Evolutionary conservation across 202 grass and related monocot species (phyloP).

Genomic region (Eragrostis tef): DNA sequence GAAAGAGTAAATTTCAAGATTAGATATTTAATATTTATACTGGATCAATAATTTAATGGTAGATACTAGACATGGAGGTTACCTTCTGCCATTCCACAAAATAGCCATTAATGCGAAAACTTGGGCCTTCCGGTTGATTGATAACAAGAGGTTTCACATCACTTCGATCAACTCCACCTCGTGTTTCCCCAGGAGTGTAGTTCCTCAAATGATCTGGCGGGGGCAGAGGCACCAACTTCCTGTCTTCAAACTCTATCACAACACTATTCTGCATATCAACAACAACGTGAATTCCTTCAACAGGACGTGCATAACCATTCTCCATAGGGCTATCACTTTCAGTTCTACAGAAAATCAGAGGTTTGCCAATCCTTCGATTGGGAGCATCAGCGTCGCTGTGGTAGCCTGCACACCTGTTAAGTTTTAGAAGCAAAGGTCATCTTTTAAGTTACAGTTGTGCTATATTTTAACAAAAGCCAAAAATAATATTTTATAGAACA

Average conservation of each 20-base stretch:
- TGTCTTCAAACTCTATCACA: constrained; percentile 94
- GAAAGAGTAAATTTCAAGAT: constrained; percentile 13
- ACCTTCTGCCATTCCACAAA: constrained; percentile 99
- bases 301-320: constrained; percentile 98
- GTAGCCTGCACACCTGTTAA: constrained; percentile 85
- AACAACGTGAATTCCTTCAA: constrained; percentile 88
- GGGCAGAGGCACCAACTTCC: constrained; percentile 86
- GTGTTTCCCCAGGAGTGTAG: constrained; percentile 94
- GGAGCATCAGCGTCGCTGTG: constrained; percentile 82
- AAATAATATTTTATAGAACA: not conserved
- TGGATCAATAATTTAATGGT: no score
- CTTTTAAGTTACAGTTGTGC: no score
- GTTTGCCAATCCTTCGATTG: constrained; percentile 83
- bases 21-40: constrained; percentile 15
- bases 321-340: constrained; percentile 99
- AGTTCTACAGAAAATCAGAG: constrained; percentile 98
- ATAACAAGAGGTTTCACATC: constrained; percentile 91
- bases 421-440: constrained; percentile 19
- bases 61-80: not conserved
- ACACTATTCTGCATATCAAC: constrained; percentile 94
- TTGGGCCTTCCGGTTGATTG: constrained; percentile 92
- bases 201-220: constrained; percentile 93
- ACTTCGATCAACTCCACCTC: constrained; percentile 95
- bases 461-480: constrained; percentile 30
- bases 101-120: constrained; percentile 95